Base-by-base conservation (phyloP, 306 rosid genomes). In the Vachellia pachyceras region DNA sequence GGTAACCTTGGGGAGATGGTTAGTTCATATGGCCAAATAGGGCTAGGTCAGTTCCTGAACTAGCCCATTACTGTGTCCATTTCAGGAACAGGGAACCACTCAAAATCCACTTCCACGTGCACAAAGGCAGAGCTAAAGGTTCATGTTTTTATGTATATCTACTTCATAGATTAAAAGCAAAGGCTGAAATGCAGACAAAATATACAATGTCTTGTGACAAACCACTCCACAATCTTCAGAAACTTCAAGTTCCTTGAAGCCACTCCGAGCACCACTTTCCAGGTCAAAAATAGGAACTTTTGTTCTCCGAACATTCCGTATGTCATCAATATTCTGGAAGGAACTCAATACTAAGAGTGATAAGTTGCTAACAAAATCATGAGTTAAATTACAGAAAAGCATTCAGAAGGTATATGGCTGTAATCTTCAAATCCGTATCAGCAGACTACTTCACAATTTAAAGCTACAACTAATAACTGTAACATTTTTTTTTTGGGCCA, bases 161-260 rank as follows among this genome's bases (percentile, higher is more conserved):
- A 11, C 55, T 69, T 45, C 55, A 69, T 12, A 42, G 64, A 69
- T 79, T 35, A 68, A 39, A 42, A 80, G 49, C 11, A 67, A 54
- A 63, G 37, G 44, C 69, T 22, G 20, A 60, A 78, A 71, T 22
- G 20, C 45, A 69, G 64, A 71, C 23, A 78, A 72, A 49, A 79
- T 47, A 46, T 17, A 81, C 22, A 13, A 64, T n/a, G 41, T 85
- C 72, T 71, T 57, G 78, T 83, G 84, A 90, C 97, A 77, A 77
- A 95, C 99, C 98, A 89, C 99, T 85, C 99, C 99, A 89, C 97
- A 95, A 84, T 95, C 99, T 89, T 95, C 97, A 58, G 99, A 95
- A 86, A 95, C 99, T 85, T 90, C 91, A 79, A 93, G 98, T 58
- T 95, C 98, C 92, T 93, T 95, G 83, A 93, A 89, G 78, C 97